phyloP scores from a whole-genome alignment of 495 filamentous ascomycete genomes.

The Aspergillus sclerotioniger region DNA sequence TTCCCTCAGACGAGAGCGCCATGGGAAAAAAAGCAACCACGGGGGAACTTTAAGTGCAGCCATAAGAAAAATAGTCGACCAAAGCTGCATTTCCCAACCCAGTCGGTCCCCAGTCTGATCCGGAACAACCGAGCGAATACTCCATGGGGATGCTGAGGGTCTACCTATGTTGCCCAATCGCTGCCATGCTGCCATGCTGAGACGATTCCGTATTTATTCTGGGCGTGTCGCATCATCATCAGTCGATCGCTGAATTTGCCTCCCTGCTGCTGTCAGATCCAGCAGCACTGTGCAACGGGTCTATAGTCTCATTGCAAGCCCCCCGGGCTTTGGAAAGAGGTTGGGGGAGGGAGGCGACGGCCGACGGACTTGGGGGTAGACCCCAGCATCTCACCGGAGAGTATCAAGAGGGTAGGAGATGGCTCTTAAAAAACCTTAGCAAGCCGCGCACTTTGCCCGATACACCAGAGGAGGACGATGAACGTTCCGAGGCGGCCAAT shows the following conservation, averaged over 20 bases:
- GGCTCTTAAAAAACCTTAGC: background rate
- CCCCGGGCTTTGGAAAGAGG: constrained; percentile 11
- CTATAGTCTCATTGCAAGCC: constrained; percentile 8
- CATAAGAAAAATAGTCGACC: constrained; percentile 3
- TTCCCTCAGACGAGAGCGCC: constrained; percentile 11
- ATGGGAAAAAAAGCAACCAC: constrained; percentile 6
- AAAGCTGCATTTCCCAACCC: constrained; percentile 3
- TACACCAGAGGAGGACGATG: constrained; percentile 8
- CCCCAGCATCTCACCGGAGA: constrained; percentile 12
- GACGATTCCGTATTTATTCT: background rate
- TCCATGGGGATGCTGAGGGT: constrained; percentile 1
- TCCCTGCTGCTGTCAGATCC: background rate
- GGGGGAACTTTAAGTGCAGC: constrained; percentile 1
- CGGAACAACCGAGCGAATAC: constrained; percentile 13
- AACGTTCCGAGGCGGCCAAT: constrained; percentile 21
- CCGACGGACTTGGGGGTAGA: background rate
- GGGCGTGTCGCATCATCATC: background rate
- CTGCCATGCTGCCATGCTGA: background rate
- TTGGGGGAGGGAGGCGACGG: constrained; percentile 3
- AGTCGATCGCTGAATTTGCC: background rate
- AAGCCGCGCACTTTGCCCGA: constrained; percentile 5
- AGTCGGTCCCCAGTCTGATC: constrained; percentile 16
- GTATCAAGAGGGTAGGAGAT: constrained; percentile 6
- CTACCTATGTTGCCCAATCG: background rate
- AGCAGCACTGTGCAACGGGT: background rate